A percentile compares a stretch with the other conserved stretches of the same genome.
Evolutionary conservation across 345 rosid species (phyloP).

Genomic region (Sonneratia caseolaris): DNA sequence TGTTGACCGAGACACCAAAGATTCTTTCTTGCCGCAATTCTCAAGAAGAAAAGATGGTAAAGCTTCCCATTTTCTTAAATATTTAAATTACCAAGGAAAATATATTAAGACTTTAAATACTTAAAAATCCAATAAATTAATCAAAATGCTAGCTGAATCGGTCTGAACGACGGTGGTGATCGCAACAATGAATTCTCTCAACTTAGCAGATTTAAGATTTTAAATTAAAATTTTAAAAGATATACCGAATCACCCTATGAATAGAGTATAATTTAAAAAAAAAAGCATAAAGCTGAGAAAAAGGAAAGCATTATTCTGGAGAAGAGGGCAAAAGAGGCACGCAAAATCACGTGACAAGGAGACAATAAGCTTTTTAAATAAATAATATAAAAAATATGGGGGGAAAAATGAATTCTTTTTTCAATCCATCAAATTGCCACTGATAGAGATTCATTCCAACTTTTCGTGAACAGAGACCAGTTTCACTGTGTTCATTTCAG

Average conservation of each 20-base stretch:
- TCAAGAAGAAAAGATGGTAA: neutral
- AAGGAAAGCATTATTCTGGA: constrained; percentile 17
- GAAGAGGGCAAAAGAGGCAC: constrained; percentile 11
- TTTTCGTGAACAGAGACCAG: neutral
- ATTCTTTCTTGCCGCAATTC: neutral
- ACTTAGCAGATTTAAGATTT: too few species aligned
- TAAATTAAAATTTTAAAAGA: too few species aligned
- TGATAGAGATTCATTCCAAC: neutral
- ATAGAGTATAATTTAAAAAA: too few species aligned
- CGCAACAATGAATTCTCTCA: too few species aligned
- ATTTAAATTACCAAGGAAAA: neutral
- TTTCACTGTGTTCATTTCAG: neutral
- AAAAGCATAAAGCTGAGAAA: constrained; percentile 5
- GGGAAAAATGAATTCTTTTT: neutral
- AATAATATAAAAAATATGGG: neutral
- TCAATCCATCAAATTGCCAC: neutral
- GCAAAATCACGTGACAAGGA: constrained; percentile 21
- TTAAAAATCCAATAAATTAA: too few species aligned
- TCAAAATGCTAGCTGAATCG: too few species aligned
- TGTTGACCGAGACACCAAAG: neutral
- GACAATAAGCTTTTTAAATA: neutral
- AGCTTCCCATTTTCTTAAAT: neutral
- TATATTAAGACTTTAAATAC: neutral
- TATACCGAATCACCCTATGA: too few species aligned
- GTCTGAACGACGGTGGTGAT: too few species aligned